Conservation (phyloP, 73 alveolate genomes). For the Symbiodinium pilosum region DNA sequence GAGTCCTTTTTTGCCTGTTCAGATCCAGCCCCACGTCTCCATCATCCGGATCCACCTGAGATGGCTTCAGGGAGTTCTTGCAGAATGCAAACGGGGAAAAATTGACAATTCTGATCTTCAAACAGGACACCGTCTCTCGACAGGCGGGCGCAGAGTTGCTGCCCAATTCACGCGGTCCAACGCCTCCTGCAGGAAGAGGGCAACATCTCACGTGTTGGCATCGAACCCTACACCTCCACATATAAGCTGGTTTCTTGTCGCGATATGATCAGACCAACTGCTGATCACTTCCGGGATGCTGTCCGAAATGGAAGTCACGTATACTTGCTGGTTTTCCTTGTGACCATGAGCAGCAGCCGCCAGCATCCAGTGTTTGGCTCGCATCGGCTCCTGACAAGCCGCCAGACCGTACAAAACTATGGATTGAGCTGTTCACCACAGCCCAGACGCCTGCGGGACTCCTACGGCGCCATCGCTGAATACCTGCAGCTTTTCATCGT, state of each 20-base stretch:
- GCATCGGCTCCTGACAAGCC: conserved; percentile 78
- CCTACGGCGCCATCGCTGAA: conserved; percentile 72
- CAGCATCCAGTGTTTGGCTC: conserved; percentile 56
- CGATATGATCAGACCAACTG: background rate
- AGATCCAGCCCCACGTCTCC: conserved; percentile 64
- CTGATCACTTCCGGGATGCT: background rate
- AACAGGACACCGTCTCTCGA: background rate
- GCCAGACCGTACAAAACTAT: background rate
- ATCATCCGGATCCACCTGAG: conserved; percentile 62
- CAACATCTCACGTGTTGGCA: too few species aligned
- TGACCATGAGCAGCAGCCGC: conserved; percentile 93
- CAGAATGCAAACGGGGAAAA: background rate
- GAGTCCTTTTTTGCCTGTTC: too few species aligned
- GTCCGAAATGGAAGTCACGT: background rate
- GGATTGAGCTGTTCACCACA: background rate
- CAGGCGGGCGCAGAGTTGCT: conserved; percentile 42
- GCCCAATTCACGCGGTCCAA: conserved; percentile 67
- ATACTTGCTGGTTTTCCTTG: background rate
- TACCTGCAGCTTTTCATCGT: background rate
- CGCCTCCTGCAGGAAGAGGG: conserved; percentile 4
- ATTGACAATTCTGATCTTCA: background rate
- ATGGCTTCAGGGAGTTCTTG: background rate
- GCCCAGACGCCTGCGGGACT: conserved; percentile 25
- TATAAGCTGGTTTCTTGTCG: background rate
- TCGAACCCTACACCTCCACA: too few species aligned